Conservation (phyloP, 2,329 filamentous ascomycete species). For the Triangularia setosa region DNA sequence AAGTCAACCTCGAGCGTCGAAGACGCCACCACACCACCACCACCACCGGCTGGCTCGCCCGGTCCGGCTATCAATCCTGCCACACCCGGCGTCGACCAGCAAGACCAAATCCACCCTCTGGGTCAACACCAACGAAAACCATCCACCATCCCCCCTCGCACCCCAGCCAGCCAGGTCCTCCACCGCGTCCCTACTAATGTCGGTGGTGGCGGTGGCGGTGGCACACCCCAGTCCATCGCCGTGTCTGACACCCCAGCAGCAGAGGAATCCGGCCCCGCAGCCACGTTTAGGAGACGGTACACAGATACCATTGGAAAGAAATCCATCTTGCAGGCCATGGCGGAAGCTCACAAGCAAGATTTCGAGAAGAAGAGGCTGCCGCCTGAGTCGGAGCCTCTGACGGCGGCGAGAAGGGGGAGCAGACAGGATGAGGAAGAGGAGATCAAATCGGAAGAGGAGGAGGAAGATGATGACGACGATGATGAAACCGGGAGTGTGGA, state of each 20-base stretch:
- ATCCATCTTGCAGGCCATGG: slow-evolving; percentile 61
- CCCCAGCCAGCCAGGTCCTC: neutral
- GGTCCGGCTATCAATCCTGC: neutral
- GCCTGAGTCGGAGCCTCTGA: slow-evolving; percentile 2
- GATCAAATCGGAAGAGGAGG: slow-evolving; percentile 7
- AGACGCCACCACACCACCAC: neutral
- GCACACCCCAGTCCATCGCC: neutral
- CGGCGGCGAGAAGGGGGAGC: neutral
- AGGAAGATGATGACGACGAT: slow-evolving; percentile 33
- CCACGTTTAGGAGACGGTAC: slow-evolving; percentile 31
- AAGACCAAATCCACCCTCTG: neutral
- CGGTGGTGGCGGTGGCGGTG: neutral
- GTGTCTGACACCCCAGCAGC: slow-evolving; percentile 5
- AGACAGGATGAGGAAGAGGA: slow-evolving; percentile 18
- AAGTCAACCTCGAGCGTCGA: slow-evolving; percentile 41
- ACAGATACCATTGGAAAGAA: slow-evolving; percentile 33
- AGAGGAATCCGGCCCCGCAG: neutral
- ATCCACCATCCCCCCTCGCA: neutral
- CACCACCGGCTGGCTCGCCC: neutral
- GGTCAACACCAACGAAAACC: neutral
- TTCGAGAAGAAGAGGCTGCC: slow-evolving; percentile 72
- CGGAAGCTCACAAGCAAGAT: slow-evolving; percentile 82
- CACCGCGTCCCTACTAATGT: neutral
- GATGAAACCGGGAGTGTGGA: slow-evolving; percentile 30
- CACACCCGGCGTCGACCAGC: neutral